Base-by-base conservation (phyloP, 768 basidiomycete genomes). In the Pulveroboletus frians region DNA sequence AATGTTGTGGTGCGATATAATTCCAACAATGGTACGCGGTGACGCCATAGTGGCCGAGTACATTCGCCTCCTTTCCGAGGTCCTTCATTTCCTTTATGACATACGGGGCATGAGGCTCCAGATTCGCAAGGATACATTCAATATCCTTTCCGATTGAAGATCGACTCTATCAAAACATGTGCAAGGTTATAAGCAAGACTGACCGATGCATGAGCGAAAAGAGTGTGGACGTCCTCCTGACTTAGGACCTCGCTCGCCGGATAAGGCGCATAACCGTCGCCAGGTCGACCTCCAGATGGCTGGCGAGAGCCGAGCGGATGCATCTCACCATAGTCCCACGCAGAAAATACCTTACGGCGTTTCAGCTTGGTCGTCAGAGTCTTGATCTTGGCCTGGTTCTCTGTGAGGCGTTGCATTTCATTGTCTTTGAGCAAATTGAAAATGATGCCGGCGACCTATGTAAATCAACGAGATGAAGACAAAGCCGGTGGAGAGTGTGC, bases 21-120 rank as follows among this genome's bases (percentile, higher is more conserved):
- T 57, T 56, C 46, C 54, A 57, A 14, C 54, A 52, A 8, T 56
- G 50, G 26, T 30, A 57, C 0, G 38, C 50, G 0, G 36, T 57
- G 0, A 57, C 27, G 14, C 50, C 48, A 11, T 57, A 45, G 2
- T 9, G 6, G 1, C 47, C 20, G 3, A 52, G 42, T 0, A 35
- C 32, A 1, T 4, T 29, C 4, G 32, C 42, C 30, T 52, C 38
- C 30, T 2, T 14, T 2, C 39, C 44, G 1, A 53, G 23, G 0
- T 13, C 4, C 15, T 46, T 31, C 43, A 53, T 45, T 1, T 53
- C 35, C 3, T 2, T 2, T 5, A 53, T 30, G 0, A 50, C 30
- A 1, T 9, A n/a, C 1, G 23, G 34, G 2, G 49, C 23, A 34
- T 50, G 36, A 1, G 47, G 52, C 30, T 53, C 13, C 1, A 53